Evolutionary conservation across 108 stramenopile genomes (phyloP).

Genomic region (Nannochloropsis gaditana): DNA sequence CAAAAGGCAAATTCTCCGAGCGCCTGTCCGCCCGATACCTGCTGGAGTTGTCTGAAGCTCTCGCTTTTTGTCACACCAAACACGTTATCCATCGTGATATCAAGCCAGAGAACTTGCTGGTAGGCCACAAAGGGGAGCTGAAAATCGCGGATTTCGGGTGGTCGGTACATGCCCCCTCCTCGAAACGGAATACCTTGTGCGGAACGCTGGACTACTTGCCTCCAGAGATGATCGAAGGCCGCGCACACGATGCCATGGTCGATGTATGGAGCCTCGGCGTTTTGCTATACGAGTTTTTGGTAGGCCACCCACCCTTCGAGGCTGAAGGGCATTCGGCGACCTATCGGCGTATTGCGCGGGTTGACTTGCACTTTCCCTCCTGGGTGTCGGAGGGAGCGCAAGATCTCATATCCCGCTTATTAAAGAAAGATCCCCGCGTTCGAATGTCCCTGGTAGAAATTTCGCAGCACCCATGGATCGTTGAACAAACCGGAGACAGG

Average conservation of each 20-base stretch:
- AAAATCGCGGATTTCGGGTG: conserved; percentile 99
- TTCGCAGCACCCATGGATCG: conserved; percentile 80
- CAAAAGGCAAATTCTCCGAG: conserved; percentile 73
- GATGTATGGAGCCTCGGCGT: conserved; percentile 65
- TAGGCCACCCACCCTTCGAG: conserved; percentile 90
- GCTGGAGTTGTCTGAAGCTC: conserved; percentile 71
- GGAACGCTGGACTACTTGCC: conserved; percentile 97
- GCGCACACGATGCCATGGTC: conserved; percentile 57
- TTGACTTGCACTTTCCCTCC: not conserved
- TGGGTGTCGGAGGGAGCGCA: conserved; percentile 76
- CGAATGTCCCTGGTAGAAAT: conserved; percentile 72
- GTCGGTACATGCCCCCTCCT: conserved; percentile 93
- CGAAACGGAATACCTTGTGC: conserved; percentile 85
- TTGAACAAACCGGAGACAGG: conserved; percentile 20
- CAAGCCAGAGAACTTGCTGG: conserved; percentile 95
- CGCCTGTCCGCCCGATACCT: conserved; percentile 74
- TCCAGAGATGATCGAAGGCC: conserved; percentile 92
- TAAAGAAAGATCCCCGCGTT: conserved; percentile 80
- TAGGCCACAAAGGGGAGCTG: conserved; percentile 82
- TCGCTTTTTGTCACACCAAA: conserved; percentile 87
- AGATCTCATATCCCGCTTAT: conserved; percentile 77
- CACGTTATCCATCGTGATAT: conserved; percentile 98
- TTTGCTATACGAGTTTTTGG: conserved; percentile 88
- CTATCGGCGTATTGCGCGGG: conserved; percentile 60
- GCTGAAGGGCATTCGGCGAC: conserved; percentile 85